Conservation (phyloP, 1,139 yeast species). For the Hansenula anomala region DNA sequence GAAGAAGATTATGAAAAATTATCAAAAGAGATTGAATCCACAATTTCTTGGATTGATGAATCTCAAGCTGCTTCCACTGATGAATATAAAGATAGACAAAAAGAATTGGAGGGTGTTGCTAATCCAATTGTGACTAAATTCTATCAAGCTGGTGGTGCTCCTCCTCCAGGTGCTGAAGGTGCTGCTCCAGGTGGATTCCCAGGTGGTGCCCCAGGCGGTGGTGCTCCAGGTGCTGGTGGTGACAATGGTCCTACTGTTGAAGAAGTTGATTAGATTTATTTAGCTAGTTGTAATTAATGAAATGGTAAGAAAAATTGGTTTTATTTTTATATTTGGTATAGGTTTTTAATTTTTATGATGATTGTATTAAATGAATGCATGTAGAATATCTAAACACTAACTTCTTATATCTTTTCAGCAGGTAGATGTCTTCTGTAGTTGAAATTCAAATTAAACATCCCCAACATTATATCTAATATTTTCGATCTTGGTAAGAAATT, state of each 20-base stretch:
- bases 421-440: conserved; percentile 16
- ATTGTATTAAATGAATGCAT: too few species aligned
- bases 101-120: conserved; percentile 60
- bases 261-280: conserved; percentile 55
- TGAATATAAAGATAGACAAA: conserved; percentile 65
- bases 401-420: conserved; percentile 1
- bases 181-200: conserved; percentile 58
- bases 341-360: conserved; percentile 25
- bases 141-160: conserved; percentile 53
- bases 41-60: conserved; percentile 82
- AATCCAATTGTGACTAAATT: conserved; percentile 65
- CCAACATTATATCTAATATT: conserved; percentile 12
- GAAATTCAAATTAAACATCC: conserved; percentile 16
- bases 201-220: conserved; percentile 52
- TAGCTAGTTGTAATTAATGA: conserved; percentile 3
- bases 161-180: conserved; percentile 38
- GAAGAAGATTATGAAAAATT: conserved; percentile 86
- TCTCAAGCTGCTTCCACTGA: conserved; percentile 83
- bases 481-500: conserved; percentile 7
- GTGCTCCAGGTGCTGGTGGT: conserved; percentile 33
- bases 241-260: conserved; percentile 65
- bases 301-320: too few species aligned
- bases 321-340: too few species aligned
- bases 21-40: conserved; percentile 78
- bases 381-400: too few species aligned